Evolutionary conservation across 2,329 filamentous ascomycete species (phyloP).

Genomic region (Neonectria neomacrospora): DNA sequence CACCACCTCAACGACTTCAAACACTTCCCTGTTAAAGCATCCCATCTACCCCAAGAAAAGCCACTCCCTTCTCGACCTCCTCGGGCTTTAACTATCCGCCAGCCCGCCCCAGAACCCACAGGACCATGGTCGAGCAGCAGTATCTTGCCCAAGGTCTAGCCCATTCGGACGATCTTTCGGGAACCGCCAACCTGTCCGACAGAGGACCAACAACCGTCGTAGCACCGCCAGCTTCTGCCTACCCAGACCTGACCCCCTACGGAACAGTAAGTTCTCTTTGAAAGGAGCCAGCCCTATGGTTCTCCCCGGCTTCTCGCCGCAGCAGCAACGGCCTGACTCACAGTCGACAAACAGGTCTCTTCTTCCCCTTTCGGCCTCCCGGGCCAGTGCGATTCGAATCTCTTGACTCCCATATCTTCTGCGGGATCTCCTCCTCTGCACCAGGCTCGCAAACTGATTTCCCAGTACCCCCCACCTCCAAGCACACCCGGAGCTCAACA

Average conservation of each 20-base stretch:
- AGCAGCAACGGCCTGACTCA: conserved; percentile 17
- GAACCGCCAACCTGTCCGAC: conserved; percentile 43
- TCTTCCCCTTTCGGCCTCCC: conserved; percentile 49
- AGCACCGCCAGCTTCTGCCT: conserved; percentile 37
- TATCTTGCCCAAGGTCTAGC: conserved; percentile 49
- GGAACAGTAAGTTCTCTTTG: conserved; percentile 45
- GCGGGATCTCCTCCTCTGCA: conserved; percentile 60
- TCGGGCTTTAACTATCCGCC: conserved; percentile 40
- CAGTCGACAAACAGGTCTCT: conserved; percentile 34
- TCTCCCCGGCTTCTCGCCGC: neutral
- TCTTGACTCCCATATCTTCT: conserved; percentile 64
- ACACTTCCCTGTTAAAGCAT: conserved; percentile 30
- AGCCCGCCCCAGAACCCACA: conserved; percentile 36
- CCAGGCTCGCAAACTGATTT: conserved; percentile 56
- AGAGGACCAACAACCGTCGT: conserved; percentile 38
- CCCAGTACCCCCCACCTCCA: conserved; percentile 54
- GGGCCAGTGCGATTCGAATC: conserved; percentile 54
- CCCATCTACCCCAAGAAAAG: conserved; percentile 31
- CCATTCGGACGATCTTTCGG: conserved; percentile 47
- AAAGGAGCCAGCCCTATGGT: conserved; percentile 1
- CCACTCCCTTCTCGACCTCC: conserved; percentile 33
- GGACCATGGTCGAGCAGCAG: conserved; percentile 52
- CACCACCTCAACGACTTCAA: conserved; percentile 34
- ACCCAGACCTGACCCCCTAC: conserved; percentile 48
- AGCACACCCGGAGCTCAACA: conserved; percentile 54